Evolutionary conservation across 345 rosid species (phyloP), one percentile per base, ranked within the genome.

Genomic region (Eucalyptus victrix): DNA sequence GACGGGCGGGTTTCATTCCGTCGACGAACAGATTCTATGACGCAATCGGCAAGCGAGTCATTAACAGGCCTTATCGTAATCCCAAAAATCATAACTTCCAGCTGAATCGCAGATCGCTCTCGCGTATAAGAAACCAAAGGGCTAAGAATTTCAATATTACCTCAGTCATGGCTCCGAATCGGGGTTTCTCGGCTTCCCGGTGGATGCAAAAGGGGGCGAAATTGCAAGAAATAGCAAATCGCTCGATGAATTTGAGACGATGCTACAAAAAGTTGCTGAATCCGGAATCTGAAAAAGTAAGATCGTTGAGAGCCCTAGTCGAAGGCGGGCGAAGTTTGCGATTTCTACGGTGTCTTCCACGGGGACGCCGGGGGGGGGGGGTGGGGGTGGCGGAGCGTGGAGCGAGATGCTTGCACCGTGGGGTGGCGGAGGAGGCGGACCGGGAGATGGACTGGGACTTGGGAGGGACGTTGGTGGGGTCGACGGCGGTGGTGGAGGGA

Each of bases 311-410:
- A 76, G 28, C 83, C 44, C 83, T 76, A 21, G 83, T 76, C 83
- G 12, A 44, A 19, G 88, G 28, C 51, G 32, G 90, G 89, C 4
- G 91, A 80, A 28, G 88, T 51, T 58, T 95, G 89, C 56, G 96
- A 94, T 65, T 95, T 93, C 88, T 93, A 89, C 32, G 95, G 95
- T 34, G 96, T 94, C 19, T 95, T 92, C 32, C 96, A 96, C 80
- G 96, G 96, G 23, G 94, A 95, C 91, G 96, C 96, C 17, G 96
- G 96, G 23, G 2, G 23, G 9, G 9, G 4, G 2, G 21, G 7
- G 50, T 6, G 6, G 4, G 88, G 40, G 95, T 92, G 91, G 95
- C 95, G 87, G 94, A 92, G 89, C 91, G 30, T 94, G 97, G 15
- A 89, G 87, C 60, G 96, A 95, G 92, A 86, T 94, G 90, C 21